phyloP scores from a whole-genome alignment of 2,329 filamentous ascomycete genomes.

The Monilinia polystroma region DNA sequence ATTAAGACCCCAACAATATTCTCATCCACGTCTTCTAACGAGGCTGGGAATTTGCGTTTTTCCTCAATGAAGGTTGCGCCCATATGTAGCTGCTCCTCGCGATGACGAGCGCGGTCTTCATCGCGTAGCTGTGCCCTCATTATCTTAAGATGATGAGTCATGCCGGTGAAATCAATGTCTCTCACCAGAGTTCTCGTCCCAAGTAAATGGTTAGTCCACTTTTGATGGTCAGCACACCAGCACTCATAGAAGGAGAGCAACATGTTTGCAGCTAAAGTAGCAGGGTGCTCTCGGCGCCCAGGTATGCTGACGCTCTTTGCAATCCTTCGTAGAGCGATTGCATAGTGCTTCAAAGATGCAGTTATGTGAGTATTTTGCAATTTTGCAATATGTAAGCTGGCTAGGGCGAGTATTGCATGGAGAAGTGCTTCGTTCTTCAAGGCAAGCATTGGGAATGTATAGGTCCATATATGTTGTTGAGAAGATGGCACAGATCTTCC shows the following conservation, averaged over 20 bases:
- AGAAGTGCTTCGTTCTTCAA: constrained; percentile 82
- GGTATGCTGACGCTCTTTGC: constrained; percentile 71
- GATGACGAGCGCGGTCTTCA: constrained; percentile 25
- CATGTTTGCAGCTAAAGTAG: constrained; percentile 84
- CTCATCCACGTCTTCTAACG: constrained; percentile 52
- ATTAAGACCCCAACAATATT: constrained; percentile 57
- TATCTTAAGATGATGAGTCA: constrained; percentile 69
- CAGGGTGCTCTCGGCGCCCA: constrained; percentile 67
- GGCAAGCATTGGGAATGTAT: constrained; percentile 80
- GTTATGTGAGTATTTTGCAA: constrained; percentile 72
- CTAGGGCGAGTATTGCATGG: constrained; percentile 85
- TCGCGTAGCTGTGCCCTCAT: constrained; percentile 49
- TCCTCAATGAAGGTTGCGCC: constrained; percentile 26
- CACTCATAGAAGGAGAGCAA: constrained; percentile 91
- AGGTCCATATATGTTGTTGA: constrained; percentile 65
- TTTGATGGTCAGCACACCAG: constrained; percentile 88
- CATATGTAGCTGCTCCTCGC: constrained; percentile 16
- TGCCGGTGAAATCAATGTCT: constrained; percentile 75
- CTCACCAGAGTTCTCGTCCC: constrained; percentile 79
- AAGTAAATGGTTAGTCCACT: constrained; percentile 91
- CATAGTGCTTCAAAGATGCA: constrained; percentile 88
- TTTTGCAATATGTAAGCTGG: constrained; percentile 83
- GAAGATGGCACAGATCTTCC: constrained; percentile 60
- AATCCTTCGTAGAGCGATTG: constrained; percentile 76
- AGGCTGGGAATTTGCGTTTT: constrained; percentile 25